Percentiles rank a stretch among this genome's conserved stretches.
phyloP scores from a whole-genome alignment of 202 grass and related monocot genomes.

The Zoysia matrella region DNA sequence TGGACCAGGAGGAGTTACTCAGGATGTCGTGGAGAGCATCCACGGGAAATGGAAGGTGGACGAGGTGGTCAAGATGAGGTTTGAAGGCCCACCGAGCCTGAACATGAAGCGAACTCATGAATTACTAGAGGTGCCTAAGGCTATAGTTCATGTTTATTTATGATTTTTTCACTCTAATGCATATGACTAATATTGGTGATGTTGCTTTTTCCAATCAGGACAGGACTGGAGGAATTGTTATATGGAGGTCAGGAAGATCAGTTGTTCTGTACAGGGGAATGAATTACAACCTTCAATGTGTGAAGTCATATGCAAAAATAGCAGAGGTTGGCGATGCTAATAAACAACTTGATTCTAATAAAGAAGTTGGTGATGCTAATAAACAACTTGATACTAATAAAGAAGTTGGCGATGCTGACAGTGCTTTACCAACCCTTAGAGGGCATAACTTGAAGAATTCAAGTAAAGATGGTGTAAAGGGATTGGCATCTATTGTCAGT shows the following conservation, averaged over 20 bases:
- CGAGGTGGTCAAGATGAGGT: slow-evolving; percentile 91
- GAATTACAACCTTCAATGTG: slow-evolving; percentile 78
- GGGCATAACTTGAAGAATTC: slow-evolving; percentile 21
- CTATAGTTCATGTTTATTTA: slow-evolving; percentile 13
- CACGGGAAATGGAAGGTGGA: slow-evolving; percentile 76
- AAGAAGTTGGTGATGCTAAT: too few relatives aligned
- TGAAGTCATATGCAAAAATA: slow-evolving; percentile 69
- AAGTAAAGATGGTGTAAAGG: slow-evolving; percentile 33
- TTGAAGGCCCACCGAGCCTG: slow-evolving; percentile 82
- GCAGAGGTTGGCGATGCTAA: not conserved
- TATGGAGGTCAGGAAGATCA: slow-evolving; percentile 94
- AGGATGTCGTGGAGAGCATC: slow-evolving; percentile 72
- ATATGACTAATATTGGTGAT: slow-evolving; percentile 32
- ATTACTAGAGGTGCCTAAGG: slow-evolving; percentile 73
- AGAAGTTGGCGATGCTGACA: slow-evolving; percentile 16
- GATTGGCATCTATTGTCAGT: not conserved
- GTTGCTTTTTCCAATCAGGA: slow-evolving; percentile 54
- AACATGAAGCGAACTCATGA: slow-evolving; percentile 93
- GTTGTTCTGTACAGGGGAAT: slow-evolving; percentile 88
- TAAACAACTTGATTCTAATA: too few relatives aligned
- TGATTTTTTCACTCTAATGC: not conserved
- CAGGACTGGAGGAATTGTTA: slow-evolving; percentile 91
- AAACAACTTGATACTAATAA: slow-evolving; percentile 17
- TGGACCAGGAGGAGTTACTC: slow-evolving; percentile 84
- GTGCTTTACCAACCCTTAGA: not conserved